Percentiles rank a stretch among this genome's conserved stretches.
Conservation (phyloP, 257 asterid genomes). For the Vinca minor region DNA sequence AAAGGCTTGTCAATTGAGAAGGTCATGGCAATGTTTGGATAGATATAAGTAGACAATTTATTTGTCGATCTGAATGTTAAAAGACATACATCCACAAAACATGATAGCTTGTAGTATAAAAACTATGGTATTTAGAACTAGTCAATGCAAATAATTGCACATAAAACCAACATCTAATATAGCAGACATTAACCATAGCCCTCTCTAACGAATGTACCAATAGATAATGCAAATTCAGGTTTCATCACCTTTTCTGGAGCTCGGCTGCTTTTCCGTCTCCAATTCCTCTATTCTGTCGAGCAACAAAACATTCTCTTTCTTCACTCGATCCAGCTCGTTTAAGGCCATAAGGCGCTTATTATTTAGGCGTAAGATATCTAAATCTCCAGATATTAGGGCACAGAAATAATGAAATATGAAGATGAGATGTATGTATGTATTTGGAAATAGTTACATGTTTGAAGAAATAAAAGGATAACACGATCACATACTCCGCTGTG, state of each 20-base stretch:
- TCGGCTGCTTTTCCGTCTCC: constrained; percentile 33
- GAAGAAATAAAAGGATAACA: background rate
- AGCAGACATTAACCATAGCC: background rate
- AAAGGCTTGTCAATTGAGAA: background rate
- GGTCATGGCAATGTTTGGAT: background rate
- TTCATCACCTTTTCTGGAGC: constrained; percentile 38
- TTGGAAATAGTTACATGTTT: background rate
- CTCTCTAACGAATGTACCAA: background rate
- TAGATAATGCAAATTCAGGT: constrained; percentile 13
- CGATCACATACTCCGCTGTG: constrained; percentile 56
- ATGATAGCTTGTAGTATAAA: background rate
- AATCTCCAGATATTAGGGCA: constrained; percentile 21
- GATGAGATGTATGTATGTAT: too few relatives aligned
- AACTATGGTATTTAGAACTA: background rate
- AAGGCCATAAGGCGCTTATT: constrained; percentile 62
- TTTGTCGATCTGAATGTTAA: background rate
- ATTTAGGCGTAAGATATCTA: constrained; percentile 65
- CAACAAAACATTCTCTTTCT: constrained; percentile 42
- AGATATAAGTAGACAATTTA: background rate
- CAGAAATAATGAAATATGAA: constrained; percentile 2
- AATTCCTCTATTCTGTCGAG: constrained; percentile 40
- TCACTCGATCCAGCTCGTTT: constrained; percentile 61
- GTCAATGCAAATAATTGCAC: background rate
- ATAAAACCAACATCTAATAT: background rate
- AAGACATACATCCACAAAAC: background rate